Evolutionary conservation across 1,139 yeast genomes (phyloP).

Genomic region (Kazachstania sp.): DNA sequence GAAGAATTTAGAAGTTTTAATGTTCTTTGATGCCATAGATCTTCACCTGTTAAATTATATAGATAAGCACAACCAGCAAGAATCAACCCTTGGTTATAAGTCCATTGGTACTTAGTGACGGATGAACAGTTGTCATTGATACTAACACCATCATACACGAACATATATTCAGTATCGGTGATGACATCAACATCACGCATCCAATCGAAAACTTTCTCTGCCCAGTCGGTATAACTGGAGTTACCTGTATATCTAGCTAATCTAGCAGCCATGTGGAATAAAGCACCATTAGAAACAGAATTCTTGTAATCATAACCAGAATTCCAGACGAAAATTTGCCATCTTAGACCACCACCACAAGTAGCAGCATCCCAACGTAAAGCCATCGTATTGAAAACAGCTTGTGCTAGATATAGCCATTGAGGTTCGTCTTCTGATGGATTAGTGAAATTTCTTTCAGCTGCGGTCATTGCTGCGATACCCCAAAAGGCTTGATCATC

Average conservation of each 20-base stretch:
- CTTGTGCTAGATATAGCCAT: slow-evolving; percentile 73
- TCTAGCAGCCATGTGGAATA: slow-evolving; percentile 82
- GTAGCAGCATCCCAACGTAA: slow-evolving; percentile 68
- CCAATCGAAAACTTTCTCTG: slow-evolving; percentile 80
- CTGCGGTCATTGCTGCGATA: slow-evolving; percentile 81
- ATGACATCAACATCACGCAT: slow-evolving; percentile 53
- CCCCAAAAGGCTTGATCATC: slow-evolving; percentile 99
- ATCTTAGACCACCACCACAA: slow-evolving; percentile 86
- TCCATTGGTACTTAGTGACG: slow-evolving; percentile 63
- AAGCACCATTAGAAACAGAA: slow-evolving; percentile 81
- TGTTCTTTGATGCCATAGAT: slow-evolving; percentile 59
- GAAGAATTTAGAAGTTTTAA: slow-evolving; percentile 46
- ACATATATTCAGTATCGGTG: slow-evolving; percentile 39
- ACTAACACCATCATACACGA: slow-evolving; percentile 72
- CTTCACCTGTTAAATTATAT: slow-evolving; percentile 63
- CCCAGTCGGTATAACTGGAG: slow-evolving; percentile 67
- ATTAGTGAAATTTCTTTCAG: slow-evolving; percentile 78
- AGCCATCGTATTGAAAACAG: slow-evolving; percentile 84
- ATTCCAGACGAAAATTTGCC: slow-evolving; percentile 96
- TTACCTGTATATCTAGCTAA: slow-evolving; percentile 76
- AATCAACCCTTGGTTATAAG: slow-evolving; percentile 78
- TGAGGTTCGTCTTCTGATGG: slow-evolving; percentile 52
- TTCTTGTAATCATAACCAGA: slow-evolving; percentile 90
- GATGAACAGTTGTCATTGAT: slow-evolving; percentile 55
- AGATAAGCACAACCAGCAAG: slow-evolving; percentile 76